These are phyloP conservation scores for Moniliophthora roreri DNA, from an alignment of 1,284 basidiomycete species.

Conservation along the genomic window DNA sequence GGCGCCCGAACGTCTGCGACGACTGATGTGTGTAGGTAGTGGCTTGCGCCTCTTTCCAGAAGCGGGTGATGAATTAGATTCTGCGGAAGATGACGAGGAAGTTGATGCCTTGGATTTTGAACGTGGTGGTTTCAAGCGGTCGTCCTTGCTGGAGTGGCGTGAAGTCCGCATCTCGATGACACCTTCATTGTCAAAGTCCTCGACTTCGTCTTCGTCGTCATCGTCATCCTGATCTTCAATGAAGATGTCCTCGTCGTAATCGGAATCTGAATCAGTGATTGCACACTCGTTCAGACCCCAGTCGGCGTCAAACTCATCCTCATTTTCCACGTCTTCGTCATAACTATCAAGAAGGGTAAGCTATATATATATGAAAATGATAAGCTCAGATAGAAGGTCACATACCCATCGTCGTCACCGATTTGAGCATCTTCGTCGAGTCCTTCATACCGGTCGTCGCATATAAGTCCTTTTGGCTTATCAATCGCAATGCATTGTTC, in stretches of 20 bases:
- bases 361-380: constrained; percentile 5
- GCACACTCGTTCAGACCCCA: constrained; percentile 17
- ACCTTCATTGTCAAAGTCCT: constrained; percentile 54
- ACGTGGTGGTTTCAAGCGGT: constrained; percentile 20
- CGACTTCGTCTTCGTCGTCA: constrained; percentile 46
- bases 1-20: constrained; percentile 23
- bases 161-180: constrained; percentile 63
- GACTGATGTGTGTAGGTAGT: constrained; percentile 12
- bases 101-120: constrained; percentile 37
- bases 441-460: constrained; percentile 9
- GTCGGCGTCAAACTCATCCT: constrained; percentile 30
- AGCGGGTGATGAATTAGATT: constrained; percentile 31
- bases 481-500: constrained; percentile 97
- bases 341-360: constrained; percentile 39
- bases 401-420: constrained; percentile 64
- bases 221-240: constrained; percentile 31
- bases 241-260: constrained; percentile 13
- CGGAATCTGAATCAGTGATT: constrained; percentile 20
- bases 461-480: constrained; percentile 42
- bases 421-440: constrained; percentile 18
- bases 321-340: constrained; percentile 62
- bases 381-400: constrained; percentile 16
- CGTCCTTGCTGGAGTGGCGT: constrained; percentile 24
- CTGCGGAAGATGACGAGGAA: constrained; percentile 34
- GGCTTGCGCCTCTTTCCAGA: constrained; percentile 26